Evolutionary conservation across 352 stramenopile species (phyloP).

Genomic region (Phytopythium sindhum): DNA sequence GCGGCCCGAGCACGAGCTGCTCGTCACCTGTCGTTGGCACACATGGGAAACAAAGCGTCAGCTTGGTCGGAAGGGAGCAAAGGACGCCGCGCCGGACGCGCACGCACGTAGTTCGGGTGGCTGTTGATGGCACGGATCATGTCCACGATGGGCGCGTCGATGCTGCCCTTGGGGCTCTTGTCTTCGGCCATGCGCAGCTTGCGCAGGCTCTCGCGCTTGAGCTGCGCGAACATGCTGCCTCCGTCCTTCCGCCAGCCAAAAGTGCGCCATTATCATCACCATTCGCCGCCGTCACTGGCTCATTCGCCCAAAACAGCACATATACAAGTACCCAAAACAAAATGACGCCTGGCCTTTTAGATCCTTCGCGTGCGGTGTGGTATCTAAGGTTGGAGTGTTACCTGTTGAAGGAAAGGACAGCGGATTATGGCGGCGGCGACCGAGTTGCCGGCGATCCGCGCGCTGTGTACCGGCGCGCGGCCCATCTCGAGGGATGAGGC

Average conservation of each 20-base stretch:
- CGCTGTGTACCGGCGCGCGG: conserved; percentile 3
- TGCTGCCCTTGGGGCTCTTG: conserved; percentile 90
- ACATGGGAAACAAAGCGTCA: not conserved
- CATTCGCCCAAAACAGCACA: not conserved
- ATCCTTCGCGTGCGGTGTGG: not conserved
- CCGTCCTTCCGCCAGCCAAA: not conserved
- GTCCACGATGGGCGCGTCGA: conserved; percentile 87
- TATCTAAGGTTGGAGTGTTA: not conserved
- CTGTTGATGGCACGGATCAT: conserved; percentile 87
- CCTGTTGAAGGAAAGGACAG: not conserved
- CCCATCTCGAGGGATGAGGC: not conserved
- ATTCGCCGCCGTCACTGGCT: not conserved
- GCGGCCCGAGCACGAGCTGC: conserved; percentile 88
- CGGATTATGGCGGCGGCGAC: not conserved
- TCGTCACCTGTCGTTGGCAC: conserved; percentile 61
- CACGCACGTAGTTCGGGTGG: conserved; percentile 78
- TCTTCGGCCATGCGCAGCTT: conserved; percentile 81
- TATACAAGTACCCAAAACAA: not conserved
- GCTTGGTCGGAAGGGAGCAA: not conserved
- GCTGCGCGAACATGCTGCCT: conserved; percentile 62
- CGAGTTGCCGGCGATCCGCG: conserved; percentile 4
- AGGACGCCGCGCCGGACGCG: not conserved
- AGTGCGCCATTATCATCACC: not conserved
- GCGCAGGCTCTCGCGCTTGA: conserved; percentile 84
- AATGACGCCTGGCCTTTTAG: not conserved